Base-by-base conservation (phyloP, 495 filamentous ascomycete species). In the Rhizodiscina lignyota region DNA sequence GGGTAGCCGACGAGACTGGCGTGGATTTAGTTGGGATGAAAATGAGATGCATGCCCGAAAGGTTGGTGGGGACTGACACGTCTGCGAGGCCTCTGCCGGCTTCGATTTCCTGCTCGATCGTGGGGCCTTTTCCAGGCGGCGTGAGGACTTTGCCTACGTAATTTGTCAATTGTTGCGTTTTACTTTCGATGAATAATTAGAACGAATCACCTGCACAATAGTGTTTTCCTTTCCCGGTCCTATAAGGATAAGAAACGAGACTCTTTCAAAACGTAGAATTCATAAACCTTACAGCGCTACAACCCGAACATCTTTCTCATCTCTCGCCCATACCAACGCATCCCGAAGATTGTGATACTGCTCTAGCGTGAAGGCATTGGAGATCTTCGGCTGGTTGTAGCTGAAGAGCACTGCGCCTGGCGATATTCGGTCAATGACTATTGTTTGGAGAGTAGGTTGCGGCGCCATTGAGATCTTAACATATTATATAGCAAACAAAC, bases 21-120 rank as follows among this genome's bases (percentile, higher is more conserved):
- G 15, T 10, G 17, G 10, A n/a, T n/a, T 21, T 13, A 2, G 33
- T 12, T 13, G 30, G 30, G 13, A 5, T 16, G 5, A 32, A 32
- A 17, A 32, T 17, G 5, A 32, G n/a, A 16, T 6, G 30, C 18
- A 32, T 5, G 18, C 2, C 4, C 11, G 21, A 35, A 21, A 21
- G 12, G 17, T n/a, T n/a, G n/a, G n/a, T n/a, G n/a, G n/a, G 6
- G 21, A 18, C 11, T 28, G n/a, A 17, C 35, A 45, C 33, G 5
- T 29, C 16, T n/a, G 34, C 30, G 17, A 41, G 43, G 12, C 18
- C 1, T 13, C 21, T 13, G 5, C 34, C 43, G 11, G 43, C 39
- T 11, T 24, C 30, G 35, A 46, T 28, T 42, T 46, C 43, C 18
- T 29, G 34, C 11, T 46, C 35, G 30, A 42, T 41, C n/a, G 39